Base-by-base conservation (phyloP, 352 stramenopile species). In the Plasmopara halstedii region DNA sequence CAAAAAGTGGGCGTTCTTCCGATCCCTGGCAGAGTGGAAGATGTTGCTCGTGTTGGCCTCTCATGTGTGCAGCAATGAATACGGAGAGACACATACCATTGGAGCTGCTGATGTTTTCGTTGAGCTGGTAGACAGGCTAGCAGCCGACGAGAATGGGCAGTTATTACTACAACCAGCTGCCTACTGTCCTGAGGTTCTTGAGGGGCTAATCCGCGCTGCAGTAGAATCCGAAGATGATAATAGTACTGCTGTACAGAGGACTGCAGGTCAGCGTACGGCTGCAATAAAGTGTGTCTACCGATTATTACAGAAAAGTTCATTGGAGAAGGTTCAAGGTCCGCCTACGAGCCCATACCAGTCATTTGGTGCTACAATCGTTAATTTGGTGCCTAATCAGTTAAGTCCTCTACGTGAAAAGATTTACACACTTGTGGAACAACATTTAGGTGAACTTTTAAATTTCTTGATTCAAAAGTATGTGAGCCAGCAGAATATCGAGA, bases 1-100 rank as follows among this genome's bases (percentile, higher is more conserved):
- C 36, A 88, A 85, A 39, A 95, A 95, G 50, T 95, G 84, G 83
- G 62, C 76, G 38, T 89, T 96, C 47, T 96, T 93, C 65, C 65
- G 73, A 25, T 63, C 76, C 5, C 49, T 96, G 22, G 68, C 85
- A 21, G 85, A 96, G 40, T 95, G 85, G 80, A 92, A 94, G 29
- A 45, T 96, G 47, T 61, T 96, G 50, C 57, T 95, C 11, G 67
- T 91, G 42, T 64, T 96, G 38, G 78, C 78, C 1, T 55, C 85
- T 39, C 85, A 90, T 48, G 79, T 95, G 29, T 88, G 72, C 54
- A 77, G 65, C 36, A 57, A 62, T 8, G 45, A 67, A 38, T 87
- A 79, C 51, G 60, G 58, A 34, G 78, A 92, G 52, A 52, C 45
- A 7, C 81, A 95, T 53, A 83, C 65, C 4, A 73, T 91, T 35